phyloP scores from a whole-genome alignment of 805 yeast genomes.

The Yarrowia sp. region DNA sequence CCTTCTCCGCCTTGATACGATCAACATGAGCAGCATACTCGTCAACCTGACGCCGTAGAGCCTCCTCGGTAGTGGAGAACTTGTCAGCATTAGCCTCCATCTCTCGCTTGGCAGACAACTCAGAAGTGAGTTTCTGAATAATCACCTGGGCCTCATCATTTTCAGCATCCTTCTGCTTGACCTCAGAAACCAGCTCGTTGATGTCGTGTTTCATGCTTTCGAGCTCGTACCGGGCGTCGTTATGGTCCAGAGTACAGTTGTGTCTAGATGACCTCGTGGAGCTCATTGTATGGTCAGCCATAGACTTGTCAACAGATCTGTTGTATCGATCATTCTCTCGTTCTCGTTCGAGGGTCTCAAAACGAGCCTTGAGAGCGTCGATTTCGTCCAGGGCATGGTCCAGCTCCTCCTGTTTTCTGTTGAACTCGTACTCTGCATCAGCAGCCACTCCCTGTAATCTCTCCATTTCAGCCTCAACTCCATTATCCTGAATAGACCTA shows the following conservation, averaged over 20 bases:
- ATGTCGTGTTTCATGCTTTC: constrained; percentile 5
- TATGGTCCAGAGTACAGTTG: constrained; percentile 10
- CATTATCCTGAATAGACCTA: neutral
- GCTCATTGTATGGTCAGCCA: constrained; percentile 4
- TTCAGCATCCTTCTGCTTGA: constrained; percentile 14
- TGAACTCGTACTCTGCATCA: constrained; percentile 4
- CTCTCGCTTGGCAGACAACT: constrained; percentile 14
- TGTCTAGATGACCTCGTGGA: neutral
- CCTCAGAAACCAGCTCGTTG: constrained; percentile 9
- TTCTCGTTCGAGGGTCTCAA: neutral
- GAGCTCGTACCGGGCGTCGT: constrained; percentile 1
- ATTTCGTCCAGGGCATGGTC: constrained; percentile 20
- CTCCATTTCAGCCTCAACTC: constrained; percentile 17
- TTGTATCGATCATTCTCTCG: constrained; percentile 5
- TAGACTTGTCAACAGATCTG: neutral
- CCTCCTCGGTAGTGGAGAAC: neutral
- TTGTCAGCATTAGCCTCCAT: neutral
- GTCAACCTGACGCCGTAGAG: constrained; percentile 12
- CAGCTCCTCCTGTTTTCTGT: constrained; percentile 19
- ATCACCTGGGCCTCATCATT: constrained; percentile 1
- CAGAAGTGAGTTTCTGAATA: constrained; percentile 15
- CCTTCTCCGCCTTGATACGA: constrained; percentile 18
- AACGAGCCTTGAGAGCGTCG: constrained; percentile 10
- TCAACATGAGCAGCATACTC: neutral
- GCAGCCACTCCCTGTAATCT: neutral